A percentile compares a stretch with the other conserved stretches of the same genome.
These are phyloP conservation scores for Backusella mclennaniae DNA, from an alignment of 192 early-diverging fungal genomes.

Conservation along the genomic window DNA sequence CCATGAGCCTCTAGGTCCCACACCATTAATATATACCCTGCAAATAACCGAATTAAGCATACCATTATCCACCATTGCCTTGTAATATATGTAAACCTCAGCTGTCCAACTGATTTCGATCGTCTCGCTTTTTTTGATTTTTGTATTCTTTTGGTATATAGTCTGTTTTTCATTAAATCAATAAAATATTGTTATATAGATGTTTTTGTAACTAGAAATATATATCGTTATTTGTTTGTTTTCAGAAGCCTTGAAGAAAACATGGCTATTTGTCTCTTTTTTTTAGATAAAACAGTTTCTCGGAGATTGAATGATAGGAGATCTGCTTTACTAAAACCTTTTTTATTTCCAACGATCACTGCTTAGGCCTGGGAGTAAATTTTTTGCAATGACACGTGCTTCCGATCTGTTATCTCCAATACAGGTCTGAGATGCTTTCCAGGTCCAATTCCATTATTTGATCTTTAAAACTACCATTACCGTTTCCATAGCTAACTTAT, in stretches of 20 bases:
- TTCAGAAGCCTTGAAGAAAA: not conserved
- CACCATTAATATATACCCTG: slow-evolving; percentile 21
- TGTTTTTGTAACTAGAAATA: too few relatives aligned
- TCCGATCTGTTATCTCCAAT: too few relatives aligned
- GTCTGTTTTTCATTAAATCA: not conserved
- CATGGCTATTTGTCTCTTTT: not conserved
- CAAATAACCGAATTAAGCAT: slow-evolving; percentile 29
- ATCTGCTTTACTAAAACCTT: not conserved
- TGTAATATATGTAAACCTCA: not conserved
- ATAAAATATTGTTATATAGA: not conserved
- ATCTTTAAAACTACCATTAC: too few relatives aligned
- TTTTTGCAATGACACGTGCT: too few relatives aligned
- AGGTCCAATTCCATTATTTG: too few relatives aligned
- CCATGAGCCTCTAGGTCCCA: slow-evolving; percentile 5
- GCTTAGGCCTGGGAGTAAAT: not conserved
- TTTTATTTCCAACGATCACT: not conserved
- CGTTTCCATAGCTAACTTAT: too few relatives aligned
- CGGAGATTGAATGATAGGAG: not conserved
- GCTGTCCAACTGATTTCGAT: not conserved
- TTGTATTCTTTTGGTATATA: not conserved
- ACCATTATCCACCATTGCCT: slow-evolving; percentile 29
- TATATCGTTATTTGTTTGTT: too few relatives aligned
- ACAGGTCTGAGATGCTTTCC: too few relatives aligned
- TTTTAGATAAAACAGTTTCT: not conserved
- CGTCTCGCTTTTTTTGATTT: not conserved